Evolutionary conservation across 805 yeast species (phyloP), one percentile per base, ranked within the genome.

Genomic region (Yamadazyma insecticola): DNA sequence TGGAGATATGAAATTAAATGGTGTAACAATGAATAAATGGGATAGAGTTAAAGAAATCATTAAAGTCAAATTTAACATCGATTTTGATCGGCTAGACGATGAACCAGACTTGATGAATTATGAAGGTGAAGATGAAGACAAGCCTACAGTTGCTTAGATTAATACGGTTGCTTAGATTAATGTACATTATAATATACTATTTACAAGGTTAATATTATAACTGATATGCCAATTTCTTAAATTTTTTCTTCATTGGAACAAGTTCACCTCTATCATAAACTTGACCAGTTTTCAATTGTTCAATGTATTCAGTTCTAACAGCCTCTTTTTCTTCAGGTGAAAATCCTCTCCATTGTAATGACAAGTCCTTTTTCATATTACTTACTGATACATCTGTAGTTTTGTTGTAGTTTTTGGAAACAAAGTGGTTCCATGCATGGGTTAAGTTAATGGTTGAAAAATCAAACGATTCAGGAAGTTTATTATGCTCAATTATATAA

Each of bases 391-490:
- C 31, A 20, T 29, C 17, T 12, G 20, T 12, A 9, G 10, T 19
- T 10, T 22, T 17, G 6, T 14, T 5, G 20, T 21, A 32, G 14
- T 29, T 22, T 16, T 37, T 40, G 4, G 44, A 30, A 10, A 29
- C 17, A 18, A 22, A 60, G 34, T 57, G 60, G 45, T 61, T 60
- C 63, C 65, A 60, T 1, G 66, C 65, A 33, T 60, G 54, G 15
- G 51, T 51, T 35, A 48, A 42, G 10, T 53, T 51, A 19, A 60
- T 26, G 9, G 13, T 16, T 2, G 14, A 7, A 17, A 18, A 36
- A 21, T 41, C 37, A 29, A 25, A 41, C 17, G 31, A 37, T 2
- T 16, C 22, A 35, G 23, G 51, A 21, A 27, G 37, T 42, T 8
- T 23, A 19, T 26, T 39, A 28, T 24, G 43, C 24, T 26, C 37